Base-by-base conservation (phyloP, 345 rosid genomes). In the Eucalyptus microcorys region DNA sequence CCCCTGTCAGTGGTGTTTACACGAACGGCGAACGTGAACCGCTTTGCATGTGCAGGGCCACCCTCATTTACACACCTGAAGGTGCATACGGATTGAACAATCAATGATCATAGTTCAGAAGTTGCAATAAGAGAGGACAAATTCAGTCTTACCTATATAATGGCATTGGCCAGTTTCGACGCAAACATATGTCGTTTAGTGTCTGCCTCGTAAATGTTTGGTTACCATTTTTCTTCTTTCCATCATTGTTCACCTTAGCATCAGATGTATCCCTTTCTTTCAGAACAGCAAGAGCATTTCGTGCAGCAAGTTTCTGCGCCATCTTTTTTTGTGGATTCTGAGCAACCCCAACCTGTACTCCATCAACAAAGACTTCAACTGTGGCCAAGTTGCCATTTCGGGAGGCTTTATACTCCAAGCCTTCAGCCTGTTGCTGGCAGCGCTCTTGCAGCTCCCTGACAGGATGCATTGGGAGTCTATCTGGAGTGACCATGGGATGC, bases 271-370 rank as follows among this genome's bases (percentile, higher is more conserved):
- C 99, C 92, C 94, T 98, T 92, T 95, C 98, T 88, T 98, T 98
- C 93, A 98, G 89, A 47, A 93, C 92, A 37, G 92, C 97, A 24
- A 98, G 99, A 2, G 99, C 97, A 89, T 97, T 98, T 92, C 99
- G 94, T 1, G 99, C 99, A 34, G 99, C 99, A 87, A 97, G 97
- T 92, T 98, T 98, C 93, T 98, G 99, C 53, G 99, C 99, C 99
- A 98, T 98, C 94, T 98, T 98, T 96, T 97, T 98, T 91, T 97
- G 99, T 2, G 98, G 97, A 89, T 98, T 98, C 89, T 96, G 98
- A 53, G 99, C 99, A 10, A 96, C 93, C 87, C 99, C 99, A 7
- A 97, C 92, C 90, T 96, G 98, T 27, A 97, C 92, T 32, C 99
- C 99, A 88, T 98, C 99, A 24, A 98, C 94, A 91, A 93, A 98